These are phyloP conservation scores for Fusarium abutilonis DNA, from an alignment of 2,329 filamentous ascomycete species.

Conservation along the genomic window DNA sequence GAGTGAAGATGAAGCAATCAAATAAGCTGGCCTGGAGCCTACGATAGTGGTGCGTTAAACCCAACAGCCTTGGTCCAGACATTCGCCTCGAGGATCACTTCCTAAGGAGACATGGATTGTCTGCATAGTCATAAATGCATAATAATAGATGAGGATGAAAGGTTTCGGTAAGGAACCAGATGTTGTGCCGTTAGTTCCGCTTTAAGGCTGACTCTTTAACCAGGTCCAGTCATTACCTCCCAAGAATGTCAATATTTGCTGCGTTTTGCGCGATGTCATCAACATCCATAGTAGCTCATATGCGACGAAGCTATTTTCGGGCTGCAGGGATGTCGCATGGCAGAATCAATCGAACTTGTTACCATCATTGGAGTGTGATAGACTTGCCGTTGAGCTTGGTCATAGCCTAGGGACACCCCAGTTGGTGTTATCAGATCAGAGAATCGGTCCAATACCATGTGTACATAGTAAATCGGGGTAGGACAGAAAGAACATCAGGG, in stretches of 20 bases:
- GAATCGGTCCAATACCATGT: not conserved
- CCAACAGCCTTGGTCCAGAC: not conserved
- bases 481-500: not conserved
- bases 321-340: not conserved
- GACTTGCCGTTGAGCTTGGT: not conserved
- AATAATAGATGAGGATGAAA: not conserved
- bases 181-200: slow-evolving; percentile 5
- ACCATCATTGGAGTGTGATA: slow-evolving; percentile 1
- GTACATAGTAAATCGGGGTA: not conserved
- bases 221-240: slow-evolving; percentile 3
- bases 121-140: not conserved
- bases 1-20: not conserved
- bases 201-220: not conserved
- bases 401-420: not conserved
- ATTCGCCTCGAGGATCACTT: slow-evolving; percentile 3
- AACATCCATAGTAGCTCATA: not conserved
- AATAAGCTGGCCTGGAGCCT: not conserved
- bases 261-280: not conserved
- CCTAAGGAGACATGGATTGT: slow-evolving; percentile 1
- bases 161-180: not conserved
- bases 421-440: not conserved
- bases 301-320: slow-evolving; percentile 3
- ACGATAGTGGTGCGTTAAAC: not conserved
- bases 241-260: not conserved
- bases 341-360: slow-evolving; percentile 9